Conservation (phyloP, 345 rosid genomes). For the Psidium friedrichsthalianum region DNA sequence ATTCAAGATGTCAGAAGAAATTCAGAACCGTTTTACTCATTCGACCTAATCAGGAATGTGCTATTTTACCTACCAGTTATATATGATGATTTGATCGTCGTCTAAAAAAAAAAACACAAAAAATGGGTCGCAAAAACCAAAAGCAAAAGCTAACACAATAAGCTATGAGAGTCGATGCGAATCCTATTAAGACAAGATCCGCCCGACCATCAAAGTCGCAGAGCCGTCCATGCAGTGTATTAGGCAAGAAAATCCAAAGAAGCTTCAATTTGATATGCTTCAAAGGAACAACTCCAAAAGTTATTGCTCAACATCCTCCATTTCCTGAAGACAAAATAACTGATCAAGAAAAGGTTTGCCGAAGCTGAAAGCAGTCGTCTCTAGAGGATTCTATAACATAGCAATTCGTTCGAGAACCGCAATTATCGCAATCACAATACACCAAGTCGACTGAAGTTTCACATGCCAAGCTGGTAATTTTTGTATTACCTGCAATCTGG, state of each 20-base stretch:
- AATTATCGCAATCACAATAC: background rate
- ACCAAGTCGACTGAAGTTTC: background rate
- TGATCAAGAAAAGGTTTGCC: background rate
- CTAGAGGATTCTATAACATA: background rate
- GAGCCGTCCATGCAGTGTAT: background rate
- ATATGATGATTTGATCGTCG: background rate
- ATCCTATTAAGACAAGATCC: background rate
- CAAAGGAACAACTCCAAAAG: background rate
- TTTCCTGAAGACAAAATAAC: background rate
- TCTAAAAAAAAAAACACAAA: background rate
- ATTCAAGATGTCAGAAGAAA: background rate
- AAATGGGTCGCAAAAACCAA: background rate
- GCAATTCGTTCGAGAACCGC: background rate
- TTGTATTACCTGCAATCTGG: background rate
- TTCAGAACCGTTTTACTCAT: background rate
- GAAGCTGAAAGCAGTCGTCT: background rate
- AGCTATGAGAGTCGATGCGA: background rate
- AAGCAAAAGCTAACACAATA: background rate
- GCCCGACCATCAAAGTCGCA: background rate
- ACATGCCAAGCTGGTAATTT: background rate
- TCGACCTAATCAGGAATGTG: background rate
- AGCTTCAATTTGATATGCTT: background rate
- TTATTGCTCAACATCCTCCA: background rate
- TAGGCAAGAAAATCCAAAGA: background rate
- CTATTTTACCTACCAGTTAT: background rate